Conservation (phyloP, 345 rosid species). For the Syzygium grande region DNA sequence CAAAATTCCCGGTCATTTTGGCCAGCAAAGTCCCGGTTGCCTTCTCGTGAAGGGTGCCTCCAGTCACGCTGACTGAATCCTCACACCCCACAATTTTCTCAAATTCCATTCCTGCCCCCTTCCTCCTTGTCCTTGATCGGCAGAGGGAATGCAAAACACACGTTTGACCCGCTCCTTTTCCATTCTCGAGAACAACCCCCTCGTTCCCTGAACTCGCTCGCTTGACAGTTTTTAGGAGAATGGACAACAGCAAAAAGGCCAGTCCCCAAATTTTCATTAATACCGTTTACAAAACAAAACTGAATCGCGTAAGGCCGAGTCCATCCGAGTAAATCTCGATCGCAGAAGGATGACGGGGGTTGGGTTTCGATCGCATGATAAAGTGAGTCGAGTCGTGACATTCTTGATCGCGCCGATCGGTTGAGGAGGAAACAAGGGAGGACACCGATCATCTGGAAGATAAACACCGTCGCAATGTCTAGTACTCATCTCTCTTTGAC, state of each 20-base stretch:
- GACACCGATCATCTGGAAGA: not conserved
- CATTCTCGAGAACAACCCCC: not conserved
- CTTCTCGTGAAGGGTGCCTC: not conserved
- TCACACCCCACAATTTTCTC: not conserved
- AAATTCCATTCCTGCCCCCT: not conserved
- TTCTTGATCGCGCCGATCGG: not conserved
- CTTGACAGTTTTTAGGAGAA: not conserved
- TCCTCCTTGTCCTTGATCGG: not conserved
- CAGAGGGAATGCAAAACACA: not conserved
- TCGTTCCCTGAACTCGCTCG: not conserved
- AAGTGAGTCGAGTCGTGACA: not conserved
- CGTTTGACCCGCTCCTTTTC: not conserved
- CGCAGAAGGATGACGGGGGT: not conserved
- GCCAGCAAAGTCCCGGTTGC: not conserved
- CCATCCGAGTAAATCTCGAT: not conserved
- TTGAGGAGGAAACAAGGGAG: not conserved
- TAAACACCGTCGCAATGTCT: not conserved
- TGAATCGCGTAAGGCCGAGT: rapidly evolving
- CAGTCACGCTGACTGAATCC: not conserved
- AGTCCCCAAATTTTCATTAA: not conserved
- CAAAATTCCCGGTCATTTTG: not conserved
- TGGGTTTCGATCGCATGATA: too few species aligned
- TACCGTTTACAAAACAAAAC: rapidly evolving
- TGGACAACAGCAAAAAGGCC: not conserved
- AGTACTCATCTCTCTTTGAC: not conserved